Percentiles rank a stretch among this genome's conserved stretches.
Evolutionary conservation across 768 basidiomycete genomes (phyloP).

Genomic region (Termitomyces sp.): DNA sequence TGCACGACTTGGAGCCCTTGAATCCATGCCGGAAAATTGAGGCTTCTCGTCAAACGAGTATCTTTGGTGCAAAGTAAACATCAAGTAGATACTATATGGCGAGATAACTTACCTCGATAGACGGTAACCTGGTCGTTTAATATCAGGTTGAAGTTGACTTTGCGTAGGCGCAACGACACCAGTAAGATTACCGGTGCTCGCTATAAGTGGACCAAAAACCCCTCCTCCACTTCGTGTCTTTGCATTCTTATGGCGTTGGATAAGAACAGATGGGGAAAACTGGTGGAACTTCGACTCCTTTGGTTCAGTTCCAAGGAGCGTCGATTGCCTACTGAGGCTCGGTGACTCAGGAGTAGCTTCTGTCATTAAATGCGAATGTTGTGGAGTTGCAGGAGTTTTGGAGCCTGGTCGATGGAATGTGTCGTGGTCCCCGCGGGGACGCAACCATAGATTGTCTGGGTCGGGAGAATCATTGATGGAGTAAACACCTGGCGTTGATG

Average conservation of each 20-base stretch:
- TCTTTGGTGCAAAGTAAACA: slow-evolving; percentile 7
- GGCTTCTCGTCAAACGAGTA: slow-evolving; percentile 20
- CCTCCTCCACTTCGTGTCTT: slow-evolving; percentile 50
- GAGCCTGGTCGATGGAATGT: neutral
- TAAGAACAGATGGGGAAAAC: slow-evolving; percentile 1
- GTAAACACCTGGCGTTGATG: slow-evolving; percentile 15
- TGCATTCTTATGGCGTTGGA: slow-evolving; percentile 9
- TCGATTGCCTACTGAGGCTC: slow-evolving; percentile 1
- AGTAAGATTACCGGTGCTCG: slow-evolving; percentile 59
- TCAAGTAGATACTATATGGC: neutral
- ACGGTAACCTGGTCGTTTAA: slow-evolving; percentile 60
- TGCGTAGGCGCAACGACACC: slow-evolving; percentile 54
- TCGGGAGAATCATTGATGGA: neutral
- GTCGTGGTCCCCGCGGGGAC: neutral
- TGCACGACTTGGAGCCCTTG: neutral
- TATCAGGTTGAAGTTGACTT: slow-evolving; percentile 47
- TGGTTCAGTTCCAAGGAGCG: neutral
- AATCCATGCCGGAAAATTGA: neutral
- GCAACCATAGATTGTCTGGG: neutral
- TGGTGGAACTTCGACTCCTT: neutral
- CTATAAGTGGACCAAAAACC: slow-evolving; percentile 68
- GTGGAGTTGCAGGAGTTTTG: neutral
- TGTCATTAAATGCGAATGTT: neutral
- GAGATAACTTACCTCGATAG: slow-evolving; percentile 46
- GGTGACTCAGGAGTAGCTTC: slow-evolving; percentile 1